Percentiles rank a stretch among this genome's conserved stretches.
Evolutionary conservation across 768 basidiomycete species (phyloP).

Genomic region (Tylopilus plumbeoviolaceoides): DNA sequence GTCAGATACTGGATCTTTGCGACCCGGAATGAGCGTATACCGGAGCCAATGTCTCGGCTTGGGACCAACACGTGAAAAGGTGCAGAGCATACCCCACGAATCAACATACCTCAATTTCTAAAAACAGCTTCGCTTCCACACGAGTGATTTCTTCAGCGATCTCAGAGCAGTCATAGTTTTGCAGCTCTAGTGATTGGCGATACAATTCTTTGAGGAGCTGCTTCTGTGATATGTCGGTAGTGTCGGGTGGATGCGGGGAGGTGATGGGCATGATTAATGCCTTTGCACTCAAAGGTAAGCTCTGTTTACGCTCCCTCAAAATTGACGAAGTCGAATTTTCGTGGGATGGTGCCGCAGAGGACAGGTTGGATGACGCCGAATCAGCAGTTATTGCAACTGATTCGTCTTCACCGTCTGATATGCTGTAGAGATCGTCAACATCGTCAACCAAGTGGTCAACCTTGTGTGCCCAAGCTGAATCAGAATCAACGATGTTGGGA

Average conservation of each 20-base stretch:
- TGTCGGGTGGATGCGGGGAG: conserved; percentile 28
- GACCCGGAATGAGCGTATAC: conserved; percentile 67
- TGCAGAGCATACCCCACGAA: not conserved
- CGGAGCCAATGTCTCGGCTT: conserved; percentile 88
- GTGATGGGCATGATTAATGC: conserved; percentile 37
- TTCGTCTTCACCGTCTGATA: conserved; percentile 53
- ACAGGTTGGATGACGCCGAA: conserved; percentile 25
- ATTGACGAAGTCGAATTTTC: conserved; percentile 24
- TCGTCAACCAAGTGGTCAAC: conserved; percentile 54
- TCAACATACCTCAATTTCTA: conserved; percentile 65
- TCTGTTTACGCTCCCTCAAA: conserved; percentile 62
- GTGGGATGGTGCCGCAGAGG: conserved; percentile 18
- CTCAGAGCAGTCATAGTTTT: conserved; percentile 52
- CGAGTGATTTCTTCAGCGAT: conserved; percentile 87
- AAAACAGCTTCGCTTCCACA: conserved; percentile 63
- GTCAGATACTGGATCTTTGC: conserved; percentile 60
- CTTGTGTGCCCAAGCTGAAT: conserved; percentile 73
- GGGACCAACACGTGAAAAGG: conserved; percentile 3
- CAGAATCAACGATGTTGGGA: conserved; percentile 59
- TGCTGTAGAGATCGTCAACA: conserved; percentile 56
- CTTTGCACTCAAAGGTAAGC: conserved; percentile 53
- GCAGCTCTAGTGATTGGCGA: conserved; percentile 54
- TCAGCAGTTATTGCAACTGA: conserved; percentile 28
- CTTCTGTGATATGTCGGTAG: conserved; percentile 43
- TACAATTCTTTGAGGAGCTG: conserved; percentile 61